These are phyloP conservation scores for Chamaecyparis obtusa DNA, from an alignment of 75 land plant genomes.

Conservation along the genomic window DNA sequence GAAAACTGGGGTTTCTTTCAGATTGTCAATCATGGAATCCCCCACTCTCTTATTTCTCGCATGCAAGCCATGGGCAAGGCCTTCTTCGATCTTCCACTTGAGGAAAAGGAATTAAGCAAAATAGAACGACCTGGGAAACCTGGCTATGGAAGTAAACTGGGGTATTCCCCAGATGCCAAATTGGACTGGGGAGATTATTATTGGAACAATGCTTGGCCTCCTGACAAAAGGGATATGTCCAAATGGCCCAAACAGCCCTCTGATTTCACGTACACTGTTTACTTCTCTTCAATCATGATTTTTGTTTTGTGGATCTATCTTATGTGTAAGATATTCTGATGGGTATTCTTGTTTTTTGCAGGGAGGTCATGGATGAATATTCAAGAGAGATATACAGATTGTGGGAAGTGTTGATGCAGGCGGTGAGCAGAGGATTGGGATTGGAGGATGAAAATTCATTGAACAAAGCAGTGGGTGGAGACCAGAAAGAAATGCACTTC, in stretches of 20 bases:
- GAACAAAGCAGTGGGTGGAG: slow-evolving; percentile 23
- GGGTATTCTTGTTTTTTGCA: not conserved
- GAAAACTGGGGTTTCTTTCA: slow-evolving; percentile 5
- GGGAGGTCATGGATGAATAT: slow-evolving; percentile 5
- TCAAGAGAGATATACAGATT: not conserved
- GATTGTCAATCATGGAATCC: slow-evolving; percentile 1
- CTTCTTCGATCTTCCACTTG: not conserved
- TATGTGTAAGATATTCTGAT: too few relatives aligned
- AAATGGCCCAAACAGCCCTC: not conserved
- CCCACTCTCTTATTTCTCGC: not conserved
- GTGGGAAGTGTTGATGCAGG: not conserved
- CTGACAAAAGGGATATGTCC: not conserved
- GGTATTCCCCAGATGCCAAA: not conserved
- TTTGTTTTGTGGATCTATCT: too few relatives aligned
- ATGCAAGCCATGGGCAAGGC: not conserved
- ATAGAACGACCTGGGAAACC: not conserved
- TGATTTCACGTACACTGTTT: not conserved
- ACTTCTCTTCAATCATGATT: not conserved
- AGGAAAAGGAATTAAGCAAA: not conserved
- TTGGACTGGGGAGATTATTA: not conserved
- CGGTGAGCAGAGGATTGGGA: slow-evolving; percentile 28
- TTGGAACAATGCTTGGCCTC: not conserved
- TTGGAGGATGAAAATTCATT: slow-evolving; percentile 4
- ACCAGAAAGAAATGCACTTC: not conserved
- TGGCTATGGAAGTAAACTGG: not conserved